Evolutionary conservation across 2,329 filamentous ascomycete genomes (phyloP), one percentile per base, ranked within the genome.

Genomic region (Exophiala lecanii-corni): DNA sequence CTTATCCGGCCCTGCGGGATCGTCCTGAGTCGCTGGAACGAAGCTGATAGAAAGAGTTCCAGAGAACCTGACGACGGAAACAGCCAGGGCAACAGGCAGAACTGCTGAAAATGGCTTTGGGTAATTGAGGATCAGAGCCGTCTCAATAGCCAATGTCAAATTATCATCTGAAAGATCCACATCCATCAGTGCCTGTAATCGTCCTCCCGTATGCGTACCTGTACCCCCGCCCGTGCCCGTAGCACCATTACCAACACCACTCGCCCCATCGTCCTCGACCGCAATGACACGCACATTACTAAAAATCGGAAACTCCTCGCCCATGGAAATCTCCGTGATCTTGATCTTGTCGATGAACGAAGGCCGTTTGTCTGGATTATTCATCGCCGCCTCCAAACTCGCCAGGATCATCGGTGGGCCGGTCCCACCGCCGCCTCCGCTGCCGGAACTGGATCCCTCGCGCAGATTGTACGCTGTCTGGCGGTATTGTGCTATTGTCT

Each of bases 221-320:
- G n/a, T n/a, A n/a, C n/a, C n/a, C n/a, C n/a, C n/a, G n/a, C n/a
- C n/a, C n/a, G n/a, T n/a, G n/a, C n/a, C n/a, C n/a, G n/a, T n/a
- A n/a, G n/a, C n/a, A n/a, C n/a, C n/a, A 12, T 12, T 12, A 7
- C 7, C 6, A 26, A 12, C 7, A 23, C 72, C 71, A 49, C 66
- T 68, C 12, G 61, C 63, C 9, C 32, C 35, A 4, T 67, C 65
- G 26, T 72, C 69, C 41, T 71, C 69, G 0, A 96, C 86, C 2
- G 89, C 88, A 48, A 96, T 96, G 42, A 98, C 85, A 46, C 92
- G 81, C 60, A 92, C 97, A 64, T 98, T 98, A 70, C 89, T 96
- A 65, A 98, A 94, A 40, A 98, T 98, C 19, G 92, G 92, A 53
- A 97, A 98, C 58, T 98, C 92, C 58, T 98, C 92, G 20, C 92